phyloP scores from a whole-genome alignment of 176 grass and related monocot species.

The Guadua angustifolia region DNA sequence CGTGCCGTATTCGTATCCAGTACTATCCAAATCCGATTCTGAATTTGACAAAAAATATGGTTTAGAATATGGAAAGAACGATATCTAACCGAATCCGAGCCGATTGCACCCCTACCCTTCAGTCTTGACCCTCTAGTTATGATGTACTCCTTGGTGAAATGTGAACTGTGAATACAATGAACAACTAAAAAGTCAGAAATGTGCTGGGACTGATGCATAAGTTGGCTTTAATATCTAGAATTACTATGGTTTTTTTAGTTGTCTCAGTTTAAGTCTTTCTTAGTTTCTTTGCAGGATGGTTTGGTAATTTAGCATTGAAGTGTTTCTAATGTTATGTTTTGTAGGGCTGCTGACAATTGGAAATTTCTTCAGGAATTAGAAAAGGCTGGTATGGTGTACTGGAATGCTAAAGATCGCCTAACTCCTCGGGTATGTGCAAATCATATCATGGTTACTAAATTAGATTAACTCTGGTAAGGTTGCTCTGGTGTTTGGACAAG shows the following conservation, averaged over 20 bases:
- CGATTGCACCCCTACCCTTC: too few relatives aligned
- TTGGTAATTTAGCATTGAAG: conserved; percentile 8
- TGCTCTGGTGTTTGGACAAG: not conserved
- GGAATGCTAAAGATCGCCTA: conserved; percentile 79
- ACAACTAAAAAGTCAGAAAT: not conserved
- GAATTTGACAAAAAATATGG: too few relatives aligned
- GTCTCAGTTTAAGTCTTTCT: not conserved
- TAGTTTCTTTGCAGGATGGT: not conserved
- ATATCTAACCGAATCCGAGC: too few relatives aligned
- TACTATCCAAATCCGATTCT: too few relatives aligned
- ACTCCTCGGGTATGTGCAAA: conserved; percentile 68
- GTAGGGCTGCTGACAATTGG: conserved; percentile 81
- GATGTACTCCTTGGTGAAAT: too few relatives aligned
- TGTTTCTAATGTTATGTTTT: conserved; percentile 29
- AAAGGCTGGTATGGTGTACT: conserved; percentile 89
- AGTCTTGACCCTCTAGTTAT: not conserved
- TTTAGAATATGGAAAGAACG: too few relatives aligned
- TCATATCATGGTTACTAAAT: not conserved
- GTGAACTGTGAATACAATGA: not conserved
- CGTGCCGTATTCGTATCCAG: too few relatives aligned
- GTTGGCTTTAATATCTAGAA: not conserved
- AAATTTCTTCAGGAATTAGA: too few relatives aligned
- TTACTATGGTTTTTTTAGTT: not conserved
- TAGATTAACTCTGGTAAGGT: not conserved
- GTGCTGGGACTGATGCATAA: not conserved